Evolutionary conservation across 345 rosid genomes (phyloP).

Genomic region (Stellera chamaejasme): DNA sequence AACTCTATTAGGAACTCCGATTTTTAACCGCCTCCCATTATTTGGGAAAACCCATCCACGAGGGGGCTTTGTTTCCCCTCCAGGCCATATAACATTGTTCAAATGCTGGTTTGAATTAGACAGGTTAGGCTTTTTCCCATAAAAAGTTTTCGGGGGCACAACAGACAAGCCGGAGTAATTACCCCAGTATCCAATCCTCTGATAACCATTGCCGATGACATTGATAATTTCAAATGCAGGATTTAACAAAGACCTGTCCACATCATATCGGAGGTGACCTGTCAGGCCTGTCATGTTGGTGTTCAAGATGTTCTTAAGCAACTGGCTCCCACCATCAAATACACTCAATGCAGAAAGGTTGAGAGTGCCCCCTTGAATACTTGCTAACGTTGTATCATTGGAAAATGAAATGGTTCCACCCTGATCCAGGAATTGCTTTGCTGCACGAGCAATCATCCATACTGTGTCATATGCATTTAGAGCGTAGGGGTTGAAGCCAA

Average conservation of each 20-base stretch:
- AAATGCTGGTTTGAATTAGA: conserved; percentile 69
- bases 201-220: conserved; percentile 30
- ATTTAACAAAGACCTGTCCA: conserved; percentile 42
- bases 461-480: conserved; percentile 88
- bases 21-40: conserved; percentile 63
- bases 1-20: conserved; percentile 72
- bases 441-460: conserved; percentile 80
- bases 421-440: conserved; percentile 51
- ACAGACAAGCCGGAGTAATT: conserved; percentile 78
- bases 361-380: conserved; percentile 39
- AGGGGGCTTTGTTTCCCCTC: conserved; percentile 47
- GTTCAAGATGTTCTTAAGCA: conserved; percentile 43
- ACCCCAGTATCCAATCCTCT: conserved; percentile 82
- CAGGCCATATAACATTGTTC: conserved; percentile 74
- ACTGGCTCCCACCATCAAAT: conserved; percentile 58
- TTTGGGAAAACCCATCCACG: conserved; percentile 94
- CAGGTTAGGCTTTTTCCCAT: conserved; percentile 47
- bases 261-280: conserved; percentile 51
- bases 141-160: conserved; percentile 65
- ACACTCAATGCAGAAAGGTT: conserved; percentile 66
- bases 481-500: conserved; percentile 69
- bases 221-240: conserved; percentile 78
- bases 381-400: conserved; percentile 37
- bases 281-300: conserved; percentile 73
- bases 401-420: conserved; percentile 73